Percentiles rank a stretch among this genome's conserved stretches.
Evolutionary conservation across 306 rosid species (phyloP).

Genomic region (Gastrolobium bilobum): DNA sequence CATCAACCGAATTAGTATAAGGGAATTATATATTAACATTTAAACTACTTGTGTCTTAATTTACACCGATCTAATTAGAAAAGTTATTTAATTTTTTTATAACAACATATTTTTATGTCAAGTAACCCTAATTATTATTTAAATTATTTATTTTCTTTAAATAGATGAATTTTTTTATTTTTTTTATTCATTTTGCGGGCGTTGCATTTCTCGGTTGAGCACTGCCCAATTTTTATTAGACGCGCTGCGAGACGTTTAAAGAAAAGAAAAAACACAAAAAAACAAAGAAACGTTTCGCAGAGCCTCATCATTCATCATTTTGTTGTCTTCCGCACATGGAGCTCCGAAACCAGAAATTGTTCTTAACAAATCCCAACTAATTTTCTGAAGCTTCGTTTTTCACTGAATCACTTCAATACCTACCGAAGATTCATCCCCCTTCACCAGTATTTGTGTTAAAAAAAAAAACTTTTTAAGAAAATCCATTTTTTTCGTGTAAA

Average conservation of each 20-base stretch:
- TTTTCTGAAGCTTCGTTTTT: background rate
- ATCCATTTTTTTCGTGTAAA: background rate
- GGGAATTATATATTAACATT: background rate
- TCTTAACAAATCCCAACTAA: background rate
- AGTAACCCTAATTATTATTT: background rate
- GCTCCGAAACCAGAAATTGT: slow-evolving; percentile 10
- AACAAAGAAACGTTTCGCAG: slow-evolving; percentile 28
- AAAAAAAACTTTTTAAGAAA: background rate
- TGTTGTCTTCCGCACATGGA: background rate
- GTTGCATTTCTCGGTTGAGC: background rate
- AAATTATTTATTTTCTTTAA: too few species aligned
- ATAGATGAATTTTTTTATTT: background rate
- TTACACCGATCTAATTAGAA: too few species aligned
- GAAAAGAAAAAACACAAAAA: background rate
- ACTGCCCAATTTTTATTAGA: background rate
- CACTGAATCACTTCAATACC: slow-evolving; percentile 22
- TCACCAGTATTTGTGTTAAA: background rate
- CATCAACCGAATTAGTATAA: background rate
- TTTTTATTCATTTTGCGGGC: background rate
- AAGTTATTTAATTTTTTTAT: too few species aligned
- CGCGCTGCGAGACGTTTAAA: slow-evolving; percentile 16
- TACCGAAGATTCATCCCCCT: background rate
- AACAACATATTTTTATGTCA: background rate
- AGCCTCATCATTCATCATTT: slow-evolving; percentile 14
- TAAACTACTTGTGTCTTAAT: too few species aligned